Evolutionary conservation across 2,329 filamentous ascomycete species (phyloP).

Genomic region (Decorospora gaudefroyi): DNA sequence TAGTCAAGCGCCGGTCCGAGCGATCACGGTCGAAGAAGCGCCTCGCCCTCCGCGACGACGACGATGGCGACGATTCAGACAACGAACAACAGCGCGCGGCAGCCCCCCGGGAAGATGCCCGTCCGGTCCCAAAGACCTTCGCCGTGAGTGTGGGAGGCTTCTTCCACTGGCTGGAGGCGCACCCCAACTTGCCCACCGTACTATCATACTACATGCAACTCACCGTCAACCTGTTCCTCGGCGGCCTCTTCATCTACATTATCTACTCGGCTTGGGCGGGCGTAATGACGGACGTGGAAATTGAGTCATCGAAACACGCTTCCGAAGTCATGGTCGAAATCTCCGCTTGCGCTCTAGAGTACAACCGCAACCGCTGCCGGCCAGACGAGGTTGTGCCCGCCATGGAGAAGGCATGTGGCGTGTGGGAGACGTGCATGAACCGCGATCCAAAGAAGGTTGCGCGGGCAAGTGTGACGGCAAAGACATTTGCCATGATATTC

Average conservation of each 20-base stretch:
- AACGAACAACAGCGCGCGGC: constrained; percentile 12
- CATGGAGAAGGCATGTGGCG: constrained; percentile 71
- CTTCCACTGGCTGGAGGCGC: constrained; percentile 65
- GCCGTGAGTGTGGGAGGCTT: constrained; percentile 52
- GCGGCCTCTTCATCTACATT: constrained; percentile 64
- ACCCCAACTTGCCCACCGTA: constrained; percentile 67
- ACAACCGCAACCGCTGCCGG: constrained; percentile 74
- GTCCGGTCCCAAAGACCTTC: constrained; percentile 27
- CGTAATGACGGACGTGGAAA: constrained; percentile 73
- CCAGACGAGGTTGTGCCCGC: constrained; percentile 70
- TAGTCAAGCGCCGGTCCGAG: constrained; percentile 38
- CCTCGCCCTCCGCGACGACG: constrained; percentile 18
- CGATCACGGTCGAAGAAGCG: constrained; percentile 36
- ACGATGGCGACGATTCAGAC: constrained; percentile 38
- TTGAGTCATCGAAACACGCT: constrained; percentile 71
- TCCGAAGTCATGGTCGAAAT: constrained; percentile 73
- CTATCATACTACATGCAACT: constrained; percentile 70
- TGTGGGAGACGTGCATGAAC: constrained; percentile 88
- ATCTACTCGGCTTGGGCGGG: constrained; percentile 71
- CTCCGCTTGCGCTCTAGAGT: constrained; percentile 72
- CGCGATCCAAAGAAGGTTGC: constrained; percentile 78
- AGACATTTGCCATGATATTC: constrained; percentile 88
- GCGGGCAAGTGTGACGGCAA: constrained; percentile 77
- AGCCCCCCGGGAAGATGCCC: constrained; percentile 5
- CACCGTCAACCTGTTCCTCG: constrained; percentile 66